phyloP scores from a whole-genome alignment of 306 rosid species.

The Senna tora region DNA sequence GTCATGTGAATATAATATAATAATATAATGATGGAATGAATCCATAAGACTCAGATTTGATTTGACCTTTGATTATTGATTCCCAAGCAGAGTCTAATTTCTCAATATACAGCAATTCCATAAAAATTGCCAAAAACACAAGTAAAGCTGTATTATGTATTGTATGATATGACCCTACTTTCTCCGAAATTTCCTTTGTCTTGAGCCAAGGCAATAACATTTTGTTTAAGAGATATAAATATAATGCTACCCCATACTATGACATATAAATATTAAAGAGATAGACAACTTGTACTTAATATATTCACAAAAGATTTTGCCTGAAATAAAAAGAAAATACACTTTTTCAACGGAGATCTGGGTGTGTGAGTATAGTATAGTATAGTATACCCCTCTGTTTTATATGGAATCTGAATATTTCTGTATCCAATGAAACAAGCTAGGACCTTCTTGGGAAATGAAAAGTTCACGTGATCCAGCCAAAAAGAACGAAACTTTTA shows the following conservation, averaged over 20 bases:
- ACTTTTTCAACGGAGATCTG: not conserved
- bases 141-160: not conserved
- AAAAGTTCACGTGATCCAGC: constrained; percentile 7
- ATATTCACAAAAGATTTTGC: no score
- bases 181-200: not conserved
- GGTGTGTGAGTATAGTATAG: not conserved
- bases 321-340: no score
- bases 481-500: not conserved
- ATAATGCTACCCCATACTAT: no score
- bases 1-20: not conserved
- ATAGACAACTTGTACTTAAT: no score
- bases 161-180: constrained; percentile 9
- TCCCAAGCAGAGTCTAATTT: no score
- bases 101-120: not conserved
- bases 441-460: not conserved
- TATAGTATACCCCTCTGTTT: no score
- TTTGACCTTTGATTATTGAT: not conserved
- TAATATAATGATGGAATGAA: constrained; percentile 30
- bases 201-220: not conserved
- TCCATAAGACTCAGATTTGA: constrained; percentile 30
- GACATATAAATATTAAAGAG: no score
- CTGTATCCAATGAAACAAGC: constrained; percentile 7
- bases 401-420: not conserved
- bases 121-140: constrained; percentile 31
- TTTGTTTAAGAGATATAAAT: not conserved